Evolutionary conservation across 1,139 yeast species (phyloP), one percentile per base, ranked within the genome.

Genomic region (Pichia inconspicua): DNA sequence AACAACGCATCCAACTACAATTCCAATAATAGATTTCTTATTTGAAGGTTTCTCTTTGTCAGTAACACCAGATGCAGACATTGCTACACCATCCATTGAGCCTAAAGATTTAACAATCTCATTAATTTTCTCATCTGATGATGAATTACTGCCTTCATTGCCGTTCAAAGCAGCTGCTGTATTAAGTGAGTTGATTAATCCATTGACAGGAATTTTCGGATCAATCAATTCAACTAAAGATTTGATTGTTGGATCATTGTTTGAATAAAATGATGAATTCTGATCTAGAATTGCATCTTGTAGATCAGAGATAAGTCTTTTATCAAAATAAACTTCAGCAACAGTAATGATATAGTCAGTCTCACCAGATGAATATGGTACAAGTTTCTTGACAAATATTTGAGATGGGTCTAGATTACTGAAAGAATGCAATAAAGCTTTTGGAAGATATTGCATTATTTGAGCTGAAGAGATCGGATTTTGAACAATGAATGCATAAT

Each of bases 301-400:
- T 56, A 84, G 70, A 0, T 68, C 62, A 14, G 61, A 59, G 17
- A 81, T 69, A 15, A 74, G 66, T 14, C 64, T 64, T n/a, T 68
- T 62, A 43, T 87, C 87, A 72, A 82, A 83, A 60, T 80, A 83
- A 47, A 83, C 84, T 62, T 82, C 86, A 17, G 92, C 92, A 52
- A 84, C 84, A 0, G 90, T 81, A 48, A 83, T 82, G 42, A 84
- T 74, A 62, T 84, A 84, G 48, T 65, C 66, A 42, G 67, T 66
- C 12, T 64, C 64, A 1, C 65, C 43, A 3, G 84, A 75, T 4
- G 79, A 71, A 59, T 75, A 81, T 40, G 94, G 92, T 49, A 82
- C 78, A 58, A 84, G 71, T 64, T 81, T 77, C 53, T 70, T 69
- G 40, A 83, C 86, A 7, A 77, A 62, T 25, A 82, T 75, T 40